Evolutionary conservation across 2,329 filamentous ascomycete genomes (phyloP).

Genomic region (Ophiocordyceps camponoti-saundersi): DNA sequence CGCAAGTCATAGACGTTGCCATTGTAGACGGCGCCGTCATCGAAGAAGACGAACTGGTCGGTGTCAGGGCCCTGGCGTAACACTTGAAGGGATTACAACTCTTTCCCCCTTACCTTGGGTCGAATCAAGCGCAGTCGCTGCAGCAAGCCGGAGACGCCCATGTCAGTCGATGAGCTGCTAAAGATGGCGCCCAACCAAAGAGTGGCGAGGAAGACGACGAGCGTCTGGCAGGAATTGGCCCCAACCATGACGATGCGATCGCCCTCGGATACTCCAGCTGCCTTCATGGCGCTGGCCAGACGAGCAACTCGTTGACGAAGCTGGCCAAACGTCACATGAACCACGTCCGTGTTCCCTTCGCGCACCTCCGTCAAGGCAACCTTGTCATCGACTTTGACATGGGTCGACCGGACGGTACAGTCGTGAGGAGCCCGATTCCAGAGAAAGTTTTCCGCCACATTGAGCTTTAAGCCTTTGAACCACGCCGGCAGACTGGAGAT

Average conservation of each 20-base stretch:
- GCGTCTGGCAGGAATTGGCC: slow-evolving; percentile 58
- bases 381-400: slow-evolving; percentile 52
- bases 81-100: not conserved
- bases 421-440: slow-evolving; percentile 31
- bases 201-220: slow-evolving; percentile 53
- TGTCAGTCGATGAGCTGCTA: slow-evolving; percentile 63
- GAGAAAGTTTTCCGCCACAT: slow-evolving; percentile 68
- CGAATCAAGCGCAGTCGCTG: slow-evolving; percentile 60
- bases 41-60: slow-evolving; percentile 55
- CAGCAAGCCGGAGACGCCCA: slow-evolving; percentile 63
- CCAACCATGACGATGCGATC: slow-evolving; percentile 63
- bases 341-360: slow-evolving; percentile 41
- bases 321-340: slow-evolving; percentile 49
- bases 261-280: slow-evolving; percentile 48
- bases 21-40: slow-evolving; percentile 67
- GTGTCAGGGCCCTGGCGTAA: too few species aligned
- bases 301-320: slow-evolving; percentile 40
- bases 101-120: slow-evolving; percentile 32
- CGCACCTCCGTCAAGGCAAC: slow-evolving; percentile 57
- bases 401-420: slow-evolving; percentile 29
- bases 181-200: slow-evolving; percentile 60
- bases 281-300: slow-evolving; percentile 49
- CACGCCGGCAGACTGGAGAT: slow-evolving; percentile 59
- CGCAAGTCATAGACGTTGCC: slow-evolving; percentile 57
- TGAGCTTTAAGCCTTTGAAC: slow-evolving; percentile 60